These are phyloP conservation scores for Hevea brasiliensis DNA, from an alignment of 345 rosid genomes.

Conservation along the genomic window DNA sequence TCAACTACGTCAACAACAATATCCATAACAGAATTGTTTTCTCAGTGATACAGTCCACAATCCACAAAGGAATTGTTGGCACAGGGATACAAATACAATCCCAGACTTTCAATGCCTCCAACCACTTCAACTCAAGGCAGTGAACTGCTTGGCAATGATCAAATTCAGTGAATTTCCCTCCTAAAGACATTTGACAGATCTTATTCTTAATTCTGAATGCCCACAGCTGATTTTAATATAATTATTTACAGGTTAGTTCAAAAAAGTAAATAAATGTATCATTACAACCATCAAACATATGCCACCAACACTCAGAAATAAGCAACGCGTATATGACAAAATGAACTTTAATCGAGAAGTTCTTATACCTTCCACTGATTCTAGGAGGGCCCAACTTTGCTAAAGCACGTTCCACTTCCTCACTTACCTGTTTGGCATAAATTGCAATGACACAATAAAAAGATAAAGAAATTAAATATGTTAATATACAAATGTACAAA, in stretches of 20 bases:
- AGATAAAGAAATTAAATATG: not conserved
- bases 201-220: not conserved
- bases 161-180: not conserved
- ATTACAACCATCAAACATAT: not conserved
- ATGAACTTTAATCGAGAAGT: not conserved
- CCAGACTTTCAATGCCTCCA: not conserved
- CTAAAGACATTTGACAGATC: not conserved
- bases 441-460: slow-evolving; percentile 2
- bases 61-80: not conserved
- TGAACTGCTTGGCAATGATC: not conserved
- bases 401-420: slow-evolving; percentile 98
- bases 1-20: not conserved
- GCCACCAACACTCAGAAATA: not conserved
- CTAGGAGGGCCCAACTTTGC: slow-evolving; percentile 92
- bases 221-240: not conserved
- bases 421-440: slow-evolving; percentile 76
- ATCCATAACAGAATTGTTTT: not conserved
- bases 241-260: too few relatives aligned
- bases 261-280: too few relatives aligned
- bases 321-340: not conserved
- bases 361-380: slow-evolving; percentile 70
- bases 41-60: not conserved
- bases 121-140: not conserved
- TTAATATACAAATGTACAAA: not conserved
- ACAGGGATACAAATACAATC: not conserved